These are phyloP conservation scores for Colletotrichum spaethianum DNA, from an alignment of 2,329 filamentous ascomycete species.

Conservation along the genomic window DNA sequence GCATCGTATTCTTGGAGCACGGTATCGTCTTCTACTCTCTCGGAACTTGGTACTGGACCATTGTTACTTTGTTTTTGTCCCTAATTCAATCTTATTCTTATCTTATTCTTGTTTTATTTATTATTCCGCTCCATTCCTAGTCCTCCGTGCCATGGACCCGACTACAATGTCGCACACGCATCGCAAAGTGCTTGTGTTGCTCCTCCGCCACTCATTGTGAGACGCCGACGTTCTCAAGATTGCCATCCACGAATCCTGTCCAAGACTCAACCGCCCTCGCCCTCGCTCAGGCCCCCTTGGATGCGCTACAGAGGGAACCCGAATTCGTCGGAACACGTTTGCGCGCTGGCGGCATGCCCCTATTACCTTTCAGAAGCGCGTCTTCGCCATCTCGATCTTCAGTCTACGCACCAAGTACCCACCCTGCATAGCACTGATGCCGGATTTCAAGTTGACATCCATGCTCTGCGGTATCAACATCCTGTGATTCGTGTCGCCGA, in stretches of 20 bases:
- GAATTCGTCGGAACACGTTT: not conserved
- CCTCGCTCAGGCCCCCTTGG: constrained; percentile 21
- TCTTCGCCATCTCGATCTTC: not conserved
- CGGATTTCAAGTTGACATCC: not conserved
- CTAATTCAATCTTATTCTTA: no score
- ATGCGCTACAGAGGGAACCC: not conserved
- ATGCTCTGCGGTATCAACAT: not conserved
- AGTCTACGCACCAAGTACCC: not conserved
- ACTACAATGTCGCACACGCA: not conserved
- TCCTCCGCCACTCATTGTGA: constrained; percentile 21
- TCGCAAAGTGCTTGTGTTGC: constrained; percentile 21
- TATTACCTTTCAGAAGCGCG: constrained; percentile 6
- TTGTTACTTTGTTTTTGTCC: no score
- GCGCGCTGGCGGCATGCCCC: not conserved
- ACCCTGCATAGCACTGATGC: not conserved
- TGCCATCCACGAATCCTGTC: constrained; percentile 7
- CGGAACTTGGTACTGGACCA: no score
- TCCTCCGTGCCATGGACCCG: not conserved
- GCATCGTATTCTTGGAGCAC: not conserved
- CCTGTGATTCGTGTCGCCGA: not conserved
- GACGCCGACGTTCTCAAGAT: constrained; percentile 23
- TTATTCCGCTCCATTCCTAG: no score
- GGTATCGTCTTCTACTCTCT: not conserved
- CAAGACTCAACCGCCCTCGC: not conserved
- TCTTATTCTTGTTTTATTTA: not conserved